Evolutionary conservation across 805 yeast genomes (phyloP).

Genomic region (Maudiozyma barnettii): DNA sequence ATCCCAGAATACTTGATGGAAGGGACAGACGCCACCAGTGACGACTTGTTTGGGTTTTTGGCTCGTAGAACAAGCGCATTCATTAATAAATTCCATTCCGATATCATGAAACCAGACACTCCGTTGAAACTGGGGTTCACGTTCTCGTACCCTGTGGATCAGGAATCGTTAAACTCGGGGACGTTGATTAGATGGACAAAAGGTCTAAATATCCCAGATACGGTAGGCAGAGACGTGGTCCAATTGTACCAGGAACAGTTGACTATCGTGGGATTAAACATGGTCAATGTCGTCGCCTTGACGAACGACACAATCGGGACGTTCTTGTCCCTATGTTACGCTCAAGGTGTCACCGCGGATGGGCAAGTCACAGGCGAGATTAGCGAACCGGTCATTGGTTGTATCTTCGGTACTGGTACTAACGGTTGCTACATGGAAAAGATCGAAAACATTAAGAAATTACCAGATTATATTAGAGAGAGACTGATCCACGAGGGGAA

Average conservation of each 20-base stretch:
- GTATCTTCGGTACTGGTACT: slow-evolving; percentile 95
- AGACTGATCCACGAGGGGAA: slow-evolving; percentile 36
- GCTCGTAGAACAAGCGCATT: slow-evolving; percentile 64
- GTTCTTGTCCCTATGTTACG: slow-evolving; percentile 75
- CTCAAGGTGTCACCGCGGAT: slow-evolving; percentile 39
- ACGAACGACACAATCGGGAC: slow-evolving; percentile 97
- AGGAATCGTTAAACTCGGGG: slow-evolving; percentile 71
- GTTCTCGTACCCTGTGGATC: slow-evolving; percentile 87
- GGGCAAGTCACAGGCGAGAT: slow-evolving; percentile 44
- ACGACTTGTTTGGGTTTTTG: slow-evolving; percentile 61
- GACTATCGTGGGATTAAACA: slow-evolving; percentile 46
- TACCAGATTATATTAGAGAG: slow-evolving; percentile 39
- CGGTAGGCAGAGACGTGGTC: slow-evolving; percentile 79
- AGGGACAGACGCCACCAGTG: slow-evolving; percentile 42
- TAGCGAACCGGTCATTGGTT: slow-evolving; percentile 74
- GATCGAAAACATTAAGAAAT: slow-evolving; percentile 62
- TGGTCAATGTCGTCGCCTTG: slow-evolving; percentile 68
- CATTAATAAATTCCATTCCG: slow-evolving; percentile 55
- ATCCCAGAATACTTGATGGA: slow-evolving; percentile 71
- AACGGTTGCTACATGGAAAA: slow-evolving; percentile 90
- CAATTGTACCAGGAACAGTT: slow-evolving; percentile 59
- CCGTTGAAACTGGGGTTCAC: slow-evolving; percentile 79
- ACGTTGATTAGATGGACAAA: slow-evolving; percentile 90
- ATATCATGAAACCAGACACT: slow-evolving; percentile 28
- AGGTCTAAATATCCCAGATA: slow-evolving; percentile 81